Percentiles rank a stretch among this genome's conserved stretches.
phyloP scores from a whole-genome alignment of 1,139 yeast species.

The Candida tetrigidarum region DNA sequence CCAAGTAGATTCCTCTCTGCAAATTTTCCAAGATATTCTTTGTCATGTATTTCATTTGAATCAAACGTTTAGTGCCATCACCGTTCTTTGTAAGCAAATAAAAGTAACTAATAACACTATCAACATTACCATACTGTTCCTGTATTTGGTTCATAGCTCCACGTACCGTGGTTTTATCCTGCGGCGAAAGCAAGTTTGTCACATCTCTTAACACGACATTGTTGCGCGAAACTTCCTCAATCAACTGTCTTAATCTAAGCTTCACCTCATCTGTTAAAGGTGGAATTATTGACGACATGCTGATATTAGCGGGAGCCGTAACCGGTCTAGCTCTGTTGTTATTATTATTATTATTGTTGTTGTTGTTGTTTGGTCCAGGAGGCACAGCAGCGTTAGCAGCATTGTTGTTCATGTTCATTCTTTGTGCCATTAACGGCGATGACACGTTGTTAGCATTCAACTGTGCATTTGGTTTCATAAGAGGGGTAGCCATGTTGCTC shows the following conservation, averaged over 20 bases:
- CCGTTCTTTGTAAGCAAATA: slow-evolving; percentile 73
- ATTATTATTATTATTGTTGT: slow-evolving; percentile 2
- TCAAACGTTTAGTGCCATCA: slow-evolving; percentile 74
- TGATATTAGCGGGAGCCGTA: slow-evolving; percentile 8
- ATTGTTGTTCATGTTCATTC: slow-evolving; percentile 14
- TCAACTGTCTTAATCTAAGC: slow-evolving; percentile 58
- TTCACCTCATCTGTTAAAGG: slow-evolving; percentile 50
- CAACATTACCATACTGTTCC: slow-evolving; percentile 70
- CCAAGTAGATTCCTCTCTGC: slow-evolving; percentile 63
- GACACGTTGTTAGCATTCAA: slow-evolving; percentile 17
- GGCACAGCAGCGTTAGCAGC: slow-evolving; percentile 3
- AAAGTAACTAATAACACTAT: slow-evolving; percentile 77
- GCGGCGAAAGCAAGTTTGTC: slow-evolving; percentile 59
- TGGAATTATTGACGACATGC: slow-evolving; percentile 26
- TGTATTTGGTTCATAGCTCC: slow-evolving; percentile 60
- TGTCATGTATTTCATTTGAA: slow-evolving; percentile 80
- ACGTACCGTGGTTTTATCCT: slow-evolving; percentile 66
- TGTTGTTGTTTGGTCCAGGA: slow-evolving; percentile 5
- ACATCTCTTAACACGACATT: slow-evolving; percentile 71
- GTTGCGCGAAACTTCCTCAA: slow-evolving; percentile 69
- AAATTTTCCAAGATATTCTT: slow-evolving; percentile 74
- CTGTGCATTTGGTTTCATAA: slow-evolving; percentile 25
- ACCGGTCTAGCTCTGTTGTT: slow-evolving; percentile 8
- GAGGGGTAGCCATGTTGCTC: slow-evolving; percentile 23
- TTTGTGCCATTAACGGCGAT: slow-evolving; percentile 29